Base-by-base conservation (phyloP, 257 asterid species). In the Agastache rugosa region DNA sequence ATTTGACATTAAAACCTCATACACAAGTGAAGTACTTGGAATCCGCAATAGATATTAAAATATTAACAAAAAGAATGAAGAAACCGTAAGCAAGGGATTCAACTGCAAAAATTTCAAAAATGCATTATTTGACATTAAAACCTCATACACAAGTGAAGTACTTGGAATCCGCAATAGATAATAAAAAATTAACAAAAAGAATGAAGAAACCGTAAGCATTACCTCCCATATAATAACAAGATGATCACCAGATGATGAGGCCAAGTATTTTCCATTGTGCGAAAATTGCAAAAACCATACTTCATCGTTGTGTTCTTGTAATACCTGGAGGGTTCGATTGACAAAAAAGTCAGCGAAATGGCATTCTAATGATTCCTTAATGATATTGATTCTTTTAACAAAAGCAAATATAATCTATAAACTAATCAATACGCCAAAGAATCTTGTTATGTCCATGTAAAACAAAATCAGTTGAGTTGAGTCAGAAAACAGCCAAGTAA, bases 251-350 rank as follows among this genome's bases (percentile, higher is more conserved):
- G 96, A 87, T 48, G 96, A 87, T 8, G 96, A 92, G 41, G 96
- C 97, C 81, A 92, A 81, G 80, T 87, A 92, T 83, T 86, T 87
- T 64, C 97, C 97, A 71, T 80, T 81, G 72, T 90, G 89, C 73
- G 97, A 88, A 81, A 92, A 92, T 73, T 90, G 92, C 89, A 92
- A 80, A 82, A 83, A 83, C 97, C 96, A 90, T 72, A 92, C 87
- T 82, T 92, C 96, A 75, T 81, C 89, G 15, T 59, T 67, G 81
- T 92, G 97, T 58, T 83, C 96, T 58, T 72, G 75, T 67, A 90
- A 72, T 82, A 88, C 82, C 96, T 92, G 89, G 81, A 63, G 65
- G 69, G 74, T 79, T 27, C 77, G 39, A 67, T 82, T 60, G 77
- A 55, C 61, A 51, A 17, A 27, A 73, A 50, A 54, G 67, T 77